Base-by-base conservation (phyloP, 306 rosid genomes). In the Cucumis melo region DNA sequence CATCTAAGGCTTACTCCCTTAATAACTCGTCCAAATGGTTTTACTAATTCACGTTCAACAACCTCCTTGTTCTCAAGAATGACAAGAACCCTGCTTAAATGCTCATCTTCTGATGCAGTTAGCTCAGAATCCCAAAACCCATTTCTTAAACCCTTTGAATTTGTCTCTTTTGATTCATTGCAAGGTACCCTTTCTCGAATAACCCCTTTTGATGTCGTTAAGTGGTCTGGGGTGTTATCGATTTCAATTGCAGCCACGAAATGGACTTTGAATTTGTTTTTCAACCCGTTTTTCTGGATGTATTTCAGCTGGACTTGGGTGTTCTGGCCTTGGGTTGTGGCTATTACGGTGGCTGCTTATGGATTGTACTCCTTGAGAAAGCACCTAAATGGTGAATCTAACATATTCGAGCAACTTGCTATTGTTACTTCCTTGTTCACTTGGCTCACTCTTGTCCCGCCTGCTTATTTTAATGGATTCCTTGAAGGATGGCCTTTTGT, bases 301-400 rank as follows among this genome's bases (percentile, higher is more conserved):
- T 94, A 94, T 83, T 90, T 91, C 79, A 91, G 98, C 87, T 90
- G 97, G 98, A 85, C 86, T 58, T 94, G 98, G 97, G 16, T 90
- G 82, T 94, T 91, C 83, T 94, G 99, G 99, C 99, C 99, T 0
- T 89, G 96, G 96, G 44, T 82, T 73, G 78, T 85, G 59, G 96
- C 96, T 64, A 17, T 79, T 57, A 71, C 62, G 16, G 54, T 89
- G 65, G 93, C 89, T 36, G 77, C 81, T 70, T 94, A 88, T 60
- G 98, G 98, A 61, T 54, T 90, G 53, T 84, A 84, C 59, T 80
- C 96, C 85, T 90, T 86, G 78, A 78, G 85, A 29, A 94, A 88
- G 83, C 92, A 94, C 57, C 17, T 81, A 38, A 77, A 51, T 11
- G 93, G 95, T 1, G 92, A 90, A 73, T 95, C 97, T 36, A 89